Conservation (phyloP, 78 protist species). For the Protostelium mycophagum region DNA sequence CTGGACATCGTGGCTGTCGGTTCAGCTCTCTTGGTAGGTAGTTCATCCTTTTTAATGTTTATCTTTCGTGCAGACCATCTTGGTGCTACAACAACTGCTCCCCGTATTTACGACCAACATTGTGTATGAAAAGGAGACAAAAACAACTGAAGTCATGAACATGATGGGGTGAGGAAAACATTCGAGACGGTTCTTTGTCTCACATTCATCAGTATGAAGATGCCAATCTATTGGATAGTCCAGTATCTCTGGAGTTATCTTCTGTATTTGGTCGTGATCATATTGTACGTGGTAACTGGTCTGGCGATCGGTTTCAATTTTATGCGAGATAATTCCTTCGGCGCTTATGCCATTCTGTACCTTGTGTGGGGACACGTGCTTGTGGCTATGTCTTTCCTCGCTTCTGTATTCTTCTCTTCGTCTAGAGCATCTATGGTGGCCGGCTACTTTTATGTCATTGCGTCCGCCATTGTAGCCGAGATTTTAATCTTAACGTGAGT, state of each 20-base stretch:
- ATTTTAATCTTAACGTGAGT: background rate
- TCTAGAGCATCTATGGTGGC: background rate
- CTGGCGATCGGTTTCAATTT: background rate
- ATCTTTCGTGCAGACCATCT: background rate
- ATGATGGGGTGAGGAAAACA: slow-evolving; percentile 33
- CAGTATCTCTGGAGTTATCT: background rate
- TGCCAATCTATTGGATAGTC: background rate
- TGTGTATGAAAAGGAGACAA: slow-evolving; percentile 26
- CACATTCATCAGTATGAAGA: background rate
- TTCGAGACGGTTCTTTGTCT: background rate
- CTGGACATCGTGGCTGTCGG: background rate
- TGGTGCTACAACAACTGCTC: slow-evolving; percentile 6
- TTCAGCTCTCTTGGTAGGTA: background rate
- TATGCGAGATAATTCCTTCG: background rate
- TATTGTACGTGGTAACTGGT: background rate
- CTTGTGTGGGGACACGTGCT: background rate
- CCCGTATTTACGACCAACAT: slow-evolving; percentile 27
- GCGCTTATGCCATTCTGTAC: background rate
- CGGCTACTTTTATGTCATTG: background rate
- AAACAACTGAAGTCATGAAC: slow-evolving; percentile 16
- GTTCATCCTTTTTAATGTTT: background rate
- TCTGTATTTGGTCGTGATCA: background rate
- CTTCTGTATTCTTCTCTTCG: background rate
- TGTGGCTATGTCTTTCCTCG: background rate
- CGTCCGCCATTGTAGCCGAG: background rate